Conservation (phyloP, 805 yeast species). For the Lipomyces mesembrius region DNA sequence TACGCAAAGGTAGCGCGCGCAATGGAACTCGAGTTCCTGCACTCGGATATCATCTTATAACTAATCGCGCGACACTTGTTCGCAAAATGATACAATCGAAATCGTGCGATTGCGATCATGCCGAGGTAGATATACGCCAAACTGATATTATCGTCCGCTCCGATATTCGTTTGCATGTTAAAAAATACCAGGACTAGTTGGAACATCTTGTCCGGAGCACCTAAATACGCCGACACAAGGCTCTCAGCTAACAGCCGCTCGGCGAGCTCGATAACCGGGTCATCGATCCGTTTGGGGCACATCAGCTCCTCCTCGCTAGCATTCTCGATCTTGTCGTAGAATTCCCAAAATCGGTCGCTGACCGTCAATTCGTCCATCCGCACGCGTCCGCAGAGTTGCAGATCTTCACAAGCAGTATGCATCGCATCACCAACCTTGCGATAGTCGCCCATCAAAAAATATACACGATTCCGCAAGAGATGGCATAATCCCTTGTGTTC, state of each 20-base stretch:
- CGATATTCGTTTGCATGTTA: conserved; percentile 17
- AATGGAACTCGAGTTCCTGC: conserved; percentile 12
- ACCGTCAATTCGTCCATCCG: conserved; percentile 3
- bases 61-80: conserved; percentile 12
- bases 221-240: conserved; percentile 19
- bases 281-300: conserved; percentile 5
- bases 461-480: conserved; percentile 8
- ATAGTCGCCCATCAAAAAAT: conserved; percentile 25
- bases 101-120: conserved; percentile 29
- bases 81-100: conserved; percentile 25
- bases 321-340: conserved; percentile 16
- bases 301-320: conserved; percentile 28
- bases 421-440: background rate
- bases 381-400: conserved; percentile 10
- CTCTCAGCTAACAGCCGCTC: conserved; percentile 18
- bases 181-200: conserved; percentile 11
- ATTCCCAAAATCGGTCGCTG: conserved; percentile 22
- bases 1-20: conserved; percentile 22
- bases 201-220: conserved; percentile 21
- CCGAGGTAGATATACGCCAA: conserved; percentile 27
- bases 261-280: background rate
- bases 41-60: conserved; percentile 7
- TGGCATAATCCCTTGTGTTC: conserved; percentile 13
- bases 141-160: conserved; percentile 26
- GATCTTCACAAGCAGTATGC: background rate